phyloP scores from a whole-genome alignment of 2,329 filamentous ascomycete species.

The Blastomyces silverae region DNA sequence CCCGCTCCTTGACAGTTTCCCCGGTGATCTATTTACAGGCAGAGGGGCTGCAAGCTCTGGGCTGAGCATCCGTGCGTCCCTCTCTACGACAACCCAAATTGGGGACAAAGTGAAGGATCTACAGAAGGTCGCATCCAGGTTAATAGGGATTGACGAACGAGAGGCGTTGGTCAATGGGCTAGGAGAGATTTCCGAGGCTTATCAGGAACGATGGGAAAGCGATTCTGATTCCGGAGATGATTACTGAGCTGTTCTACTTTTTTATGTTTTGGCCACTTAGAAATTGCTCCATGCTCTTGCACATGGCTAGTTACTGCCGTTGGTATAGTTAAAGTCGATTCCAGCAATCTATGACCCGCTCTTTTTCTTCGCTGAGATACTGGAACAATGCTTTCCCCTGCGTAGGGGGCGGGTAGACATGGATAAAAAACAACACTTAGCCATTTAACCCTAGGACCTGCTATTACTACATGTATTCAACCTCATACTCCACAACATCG shows the following conservation, averaged over 20 bases:
- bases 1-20: constrained; percentile 77
- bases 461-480: not conserved
- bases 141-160: constrained; percentile 66
- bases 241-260: constrained; percentile 20
- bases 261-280: not conserved
- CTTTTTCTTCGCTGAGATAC: not conserved
- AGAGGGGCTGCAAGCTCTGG: constrained; percentile 37
- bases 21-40: constrained; percentile 57
- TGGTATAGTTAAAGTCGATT: not conserved
- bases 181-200: constrained; percentile 76
- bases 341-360: not conserved
- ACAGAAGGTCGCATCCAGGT: constrained; percentile 56
- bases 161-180: constrained; percentile 77
- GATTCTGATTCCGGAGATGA: constrained; percentile 48
- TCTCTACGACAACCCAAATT: constrained; percentile 72
- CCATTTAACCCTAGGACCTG: not conserved
- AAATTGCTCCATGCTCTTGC: not conserved
- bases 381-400: not conserved
- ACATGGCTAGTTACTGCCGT: not conserved
- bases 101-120: constrained; percentile 60
- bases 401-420: not conserved
- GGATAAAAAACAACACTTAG: not conserved
- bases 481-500: no score
- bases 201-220: constrained; percentile 80
- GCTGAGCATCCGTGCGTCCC: constrained; percentile 46